A percentile compares a stretch with the other conserved stretches of the same genome.
Evolutionary conservation across 805 yeast species (phyloP).

Genomic region (Starmera caribaea): DNA sequence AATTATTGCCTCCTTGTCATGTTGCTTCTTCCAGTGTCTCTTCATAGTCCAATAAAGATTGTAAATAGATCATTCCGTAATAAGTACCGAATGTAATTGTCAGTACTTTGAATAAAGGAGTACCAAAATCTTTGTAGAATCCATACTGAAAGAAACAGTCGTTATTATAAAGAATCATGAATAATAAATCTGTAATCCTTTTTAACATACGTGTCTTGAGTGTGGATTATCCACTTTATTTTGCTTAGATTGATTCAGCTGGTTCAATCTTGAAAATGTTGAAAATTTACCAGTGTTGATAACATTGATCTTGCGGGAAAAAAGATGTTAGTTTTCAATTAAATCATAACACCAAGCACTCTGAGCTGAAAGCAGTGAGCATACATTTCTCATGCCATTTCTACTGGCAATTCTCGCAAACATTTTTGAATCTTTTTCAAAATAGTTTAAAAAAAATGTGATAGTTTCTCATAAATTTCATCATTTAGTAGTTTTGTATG

Average conservation of each 20-base stretch:
- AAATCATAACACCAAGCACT: too few species aligned
- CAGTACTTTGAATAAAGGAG: conserved; percentile 36
- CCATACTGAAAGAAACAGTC: background rate
- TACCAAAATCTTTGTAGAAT: conserved; percentile 37
- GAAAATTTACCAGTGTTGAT: background rate
- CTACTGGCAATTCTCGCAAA: background rate
- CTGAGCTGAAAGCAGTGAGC: too few species aligned
- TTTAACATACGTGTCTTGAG: background rate
- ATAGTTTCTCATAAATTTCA: too few species aligned
- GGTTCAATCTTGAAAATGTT: background rate
- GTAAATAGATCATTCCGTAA: conserved; percentile 32
- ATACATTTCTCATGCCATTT: background rate
- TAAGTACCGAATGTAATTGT: conserved; percentile 35
- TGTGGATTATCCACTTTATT: background rate
- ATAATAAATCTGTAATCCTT: too few species aligned
- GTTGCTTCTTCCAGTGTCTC: conserved; percentile 1
- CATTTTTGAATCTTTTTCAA: background rate
- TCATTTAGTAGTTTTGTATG: too few species aligned
- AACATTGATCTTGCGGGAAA: too few species aligned
- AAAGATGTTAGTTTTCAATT: background rate
- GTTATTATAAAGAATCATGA: too few species aligned
- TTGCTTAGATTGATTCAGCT: too few species aligned
- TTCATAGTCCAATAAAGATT: conserved; percentile 31
- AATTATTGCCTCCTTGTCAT: too few species aligned
- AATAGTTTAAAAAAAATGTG: too few species aligned